Percentiles rank a stretch among this genome's conserved stretches.
Evolutionary conservation across 2,329 filamentous ascomycete genomes (phyloP).

Genomic region (Venturia asperata): DNA sequence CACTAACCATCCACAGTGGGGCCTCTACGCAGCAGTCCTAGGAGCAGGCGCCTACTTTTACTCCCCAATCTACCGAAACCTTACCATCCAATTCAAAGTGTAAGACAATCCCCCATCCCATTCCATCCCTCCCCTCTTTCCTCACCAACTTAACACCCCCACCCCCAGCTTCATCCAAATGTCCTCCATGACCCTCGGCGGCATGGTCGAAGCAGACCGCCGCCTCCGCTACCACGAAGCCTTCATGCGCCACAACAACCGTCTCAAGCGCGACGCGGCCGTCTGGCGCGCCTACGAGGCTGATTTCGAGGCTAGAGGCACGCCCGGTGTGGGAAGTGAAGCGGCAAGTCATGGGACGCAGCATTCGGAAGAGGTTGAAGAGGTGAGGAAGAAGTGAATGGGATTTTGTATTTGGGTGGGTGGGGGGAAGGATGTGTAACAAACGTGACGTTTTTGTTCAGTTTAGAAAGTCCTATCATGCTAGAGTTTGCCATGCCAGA

Average conservation of each 20-base stretch:
- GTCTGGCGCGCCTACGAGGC: slow-evolving; percentile 62
- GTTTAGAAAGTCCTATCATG: neutral
- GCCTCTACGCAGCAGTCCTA: slow-evolving; percentile 55
- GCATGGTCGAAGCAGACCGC: slow-evolving; percentile 68
- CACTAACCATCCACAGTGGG: slow-evolving; percentile 48
- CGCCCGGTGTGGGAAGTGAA: slow-evolving; percentile 33
- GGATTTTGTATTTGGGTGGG: neutral
- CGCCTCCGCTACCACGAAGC: slow-evolving; percentile 62
- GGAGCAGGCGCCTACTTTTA: slow-evolving; percentile 55
- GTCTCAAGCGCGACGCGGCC: slow-evolving; percentile 54
- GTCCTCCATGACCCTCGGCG: slow-evolving; percentile 76
- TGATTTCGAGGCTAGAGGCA: slow-evolving; percentile 44
- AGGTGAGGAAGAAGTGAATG: neutral
- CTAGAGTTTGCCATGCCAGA: neutral
- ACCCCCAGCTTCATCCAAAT: slow-evolving; percentile 65
- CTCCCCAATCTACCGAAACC: slow-evolving; percentile 64
- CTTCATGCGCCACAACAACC: slow-evolving; percentile 45
- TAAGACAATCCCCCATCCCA: slow-evolving; percentile 38
- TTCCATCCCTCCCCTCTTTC: neutral
- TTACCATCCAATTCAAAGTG: slow-evolving; percentile 73
- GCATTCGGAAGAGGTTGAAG: neutral
- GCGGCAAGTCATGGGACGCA: slow-evolving; percentile 23
- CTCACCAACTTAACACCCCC: neutral
- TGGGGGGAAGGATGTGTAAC: neutral
- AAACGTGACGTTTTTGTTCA: too few relatives aligned